Evolutionary conservation across 2,329 filamentous ascomycete species (phyloP), one percentile per base, ranked within the genome.

Genomic region (Penicillium sp.): DNA sequence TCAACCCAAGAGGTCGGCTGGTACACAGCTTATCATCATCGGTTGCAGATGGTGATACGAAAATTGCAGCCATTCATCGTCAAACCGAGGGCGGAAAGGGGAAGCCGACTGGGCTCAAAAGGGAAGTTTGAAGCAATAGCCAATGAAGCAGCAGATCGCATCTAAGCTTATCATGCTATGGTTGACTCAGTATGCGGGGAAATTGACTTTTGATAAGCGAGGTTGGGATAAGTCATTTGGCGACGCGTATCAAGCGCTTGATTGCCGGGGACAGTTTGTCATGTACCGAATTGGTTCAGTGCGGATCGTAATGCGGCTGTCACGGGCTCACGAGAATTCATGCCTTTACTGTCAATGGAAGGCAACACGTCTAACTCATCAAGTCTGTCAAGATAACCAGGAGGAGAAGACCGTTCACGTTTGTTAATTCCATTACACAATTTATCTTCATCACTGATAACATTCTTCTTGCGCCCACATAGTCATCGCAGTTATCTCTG

Each of bases 111-210:
- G 53, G 49, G 39, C 60, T 53, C 13, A 48, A 64, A 61, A 22
- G 52, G 62, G 62, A 64, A 64, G 56, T 57, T 64, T 63, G 52
- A 59, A 56, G 62, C 62, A 62, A 56, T 41, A 19, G 31, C 62
- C 60, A 59, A 60, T 65, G 31, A 57, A 5, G 3, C 9, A 27
- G n/a, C 4, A 19, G 21, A 22, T 14, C 10, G 7, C 8, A 35
- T 27, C 13, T 24, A 45, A 55, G 54, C 52, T 55, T 61, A 61
- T 61, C 56, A 49, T 35, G 10, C 1, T 31, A 22, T 24, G 22
- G 22, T 14, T 13, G 43, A 16, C 27, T n/a, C 14, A 21, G 41
- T 51, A 56, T 56, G 56, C 56, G 61, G 61, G 56, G 56, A 47
- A 61, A 49, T 53, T 48, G 19, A 11, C 39, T 44, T 33, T 21